Conservation (phyloP, 2,329 filamentous ascomycete species). For the Pseudocercospora ulei region DNA sequence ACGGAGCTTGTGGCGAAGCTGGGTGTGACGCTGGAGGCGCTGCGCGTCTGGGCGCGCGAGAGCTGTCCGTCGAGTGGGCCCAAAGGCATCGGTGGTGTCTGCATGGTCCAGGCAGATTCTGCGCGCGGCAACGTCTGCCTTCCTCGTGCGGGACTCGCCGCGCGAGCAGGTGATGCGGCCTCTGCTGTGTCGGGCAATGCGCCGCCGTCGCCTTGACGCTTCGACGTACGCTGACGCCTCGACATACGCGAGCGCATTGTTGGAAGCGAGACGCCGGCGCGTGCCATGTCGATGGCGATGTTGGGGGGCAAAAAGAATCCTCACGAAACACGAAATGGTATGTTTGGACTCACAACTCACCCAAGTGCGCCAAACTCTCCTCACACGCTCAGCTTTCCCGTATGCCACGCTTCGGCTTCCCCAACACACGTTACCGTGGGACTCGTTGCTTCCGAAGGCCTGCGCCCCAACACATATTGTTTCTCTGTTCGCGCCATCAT, state of each 20-base stretch:
- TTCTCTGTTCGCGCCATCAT: no score
- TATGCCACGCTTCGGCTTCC: no score
- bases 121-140: not conserved
- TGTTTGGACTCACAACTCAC: not conserved
- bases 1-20: slow-evolving; percentile 10
- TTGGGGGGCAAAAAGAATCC: slow-evolving; percentile 1
- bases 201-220: not conserved
- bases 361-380: no score
- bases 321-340: not conserved
- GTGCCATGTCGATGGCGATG: slow-evolving; percentile 1
- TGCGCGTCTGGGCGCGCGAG: not conserved
- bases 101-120: slow-evolving; percentile 2
- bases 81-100: not conserved
- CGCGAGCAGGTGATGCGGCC: not conserved
- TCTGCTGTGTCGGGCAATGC: not conserved
- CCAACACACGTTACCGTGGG: no score
- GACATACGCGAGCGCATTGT: not conserved
- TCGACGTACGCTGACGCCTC: not conserved
- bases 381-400: no score
- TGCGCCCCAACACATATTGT: no score
- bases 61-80: not conserved
- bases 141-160: slow-evolving; percentile 4
- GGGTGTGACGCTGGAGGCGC: slow-evolving; percentile 4
- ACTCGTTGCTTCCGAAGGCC: no score
- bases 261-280: not conserved